phyloP scores from a whole-genome alignment of 2,329 filamentous ascomycete genomes.

The Hypomyces perniciosus region DNA sequence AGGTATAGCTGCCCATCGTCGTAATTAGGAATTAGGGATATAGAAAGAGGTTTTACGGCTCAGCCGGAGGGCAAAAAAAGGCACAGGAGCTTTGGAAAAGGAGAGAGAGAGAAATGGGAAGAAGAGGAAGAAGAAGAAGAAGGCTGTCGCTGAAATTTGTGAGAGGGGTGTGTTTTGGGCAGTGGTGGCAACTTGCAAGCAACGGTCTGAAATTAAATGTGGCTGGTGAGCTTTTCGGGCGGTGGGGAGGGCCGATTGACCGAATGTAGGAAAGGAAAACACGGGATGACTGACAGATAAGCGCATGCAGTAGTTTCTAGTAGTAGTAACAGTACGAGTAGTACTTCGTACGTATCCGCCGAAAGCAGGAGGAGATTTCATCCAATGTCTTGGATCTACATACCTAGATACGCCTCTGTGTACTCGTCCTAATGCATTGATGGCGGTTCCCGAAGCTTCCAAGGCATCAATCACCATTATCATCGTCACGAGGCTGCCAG shows the following conservation, averaged over 20 bases:
- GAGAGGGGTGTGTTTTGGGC: slow-evolving; percentile 2
- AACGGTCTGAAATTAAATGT: slow-evolving; percentile 13
- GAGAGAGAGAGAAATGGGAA: neutral
- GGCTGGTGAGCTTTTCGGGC: slow-evolving; percentile 11
- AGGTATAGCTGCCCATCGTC: slow-evolving; percentile 62
- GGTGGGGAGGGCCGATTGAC: slow-evolving; percentile 1
- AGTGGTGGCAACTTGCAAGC: slow-evolving; percentile 3
- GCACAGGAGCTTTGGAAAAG: neutral
- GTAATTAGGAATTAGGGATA: slow-evolving; percentile 15
- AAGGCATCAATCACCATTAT: no score
- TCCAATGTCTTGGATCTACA: no score
- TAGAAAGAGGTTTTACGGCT: slow-evolving; percentile 1
- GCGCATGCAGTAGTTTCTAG: no score
- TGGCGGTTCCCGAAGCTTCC: no score
- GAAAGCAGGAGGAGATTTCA: no score
- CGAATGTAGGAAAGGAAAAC: no score
- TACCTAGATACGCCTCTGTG: no score
- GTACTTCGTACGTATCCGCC: no score
- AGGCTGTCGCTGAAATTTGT: neutral
- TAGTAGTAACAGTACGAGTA: no score
- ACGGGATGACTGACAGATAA: no score
- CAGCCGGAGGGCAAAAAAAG: neutral
- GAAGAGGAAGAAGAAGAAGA: neutral
- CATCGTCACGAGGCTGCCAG: no score
- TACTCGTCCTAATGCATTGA: no score